Base-by-base conservation (phyloP, 2,329 filamentous ascomycete species). In the Bipolaris oryzae region DNA sequence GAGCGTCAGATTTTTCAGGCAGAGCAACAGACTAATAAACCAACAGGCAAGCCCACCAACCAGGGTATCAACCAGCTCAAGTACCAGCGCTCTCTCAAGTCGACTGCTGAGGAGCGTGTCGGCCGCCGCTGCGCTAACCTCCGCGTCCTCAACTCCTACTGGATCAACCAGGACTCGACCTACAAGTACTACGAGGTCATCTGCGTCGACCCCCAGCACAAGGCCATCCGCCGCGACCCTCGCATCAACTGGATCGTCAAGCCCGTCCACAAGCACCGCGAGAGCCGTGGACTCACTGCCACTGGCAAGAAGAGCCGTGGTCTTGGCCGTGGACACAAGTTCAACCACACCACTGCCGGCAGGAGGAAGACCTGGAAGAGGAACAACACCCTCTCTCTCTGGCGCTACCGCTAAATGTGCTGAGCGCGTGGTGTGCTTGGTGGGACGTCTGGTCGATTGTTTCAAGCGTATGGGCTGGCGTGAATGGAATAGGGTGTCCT, bases 111-210 rank as follows among this genome's bases (percentile, higher is more conserved):
- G 87, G 95, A 99, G 90, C 95, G 95, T 90, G 94, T 99, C 80
- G 95, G 96, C 78, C 93, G 93, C 82, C 93, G 94, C 81, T 97
- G 93, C 86, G 92, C 93, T 84, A 99, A 99, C 86, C 84, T 99
- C 82, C 92, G 95, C 79, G 95, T 99, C 79, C 90, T 99, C 78
- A 99, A 99, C 91, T 98, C 94, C 67, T 99, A 99, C 93, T 99
- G 96, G 96, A 92, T 99, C 87, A 99, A 99, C 91, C 92, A 98
- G 88, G 95, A 99, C 87, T 97, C 93, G 62, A 99, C 95, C 84
- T 99, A 98, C 91, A 99, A 99, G 88, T 99, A 99, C 91, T 99
- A 88, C 87, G 95, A 99, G 85, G 89, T 98, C 83, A 98, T 99
- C 86, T 91, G 97, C 78, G 94, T 99, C 80, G 95, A 99, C 86